Evolutionary conservation across 331 rosid species (phyloP), one percentile per base, ranked within the genome.

Genomic region (Malus hybrid): DNA sequence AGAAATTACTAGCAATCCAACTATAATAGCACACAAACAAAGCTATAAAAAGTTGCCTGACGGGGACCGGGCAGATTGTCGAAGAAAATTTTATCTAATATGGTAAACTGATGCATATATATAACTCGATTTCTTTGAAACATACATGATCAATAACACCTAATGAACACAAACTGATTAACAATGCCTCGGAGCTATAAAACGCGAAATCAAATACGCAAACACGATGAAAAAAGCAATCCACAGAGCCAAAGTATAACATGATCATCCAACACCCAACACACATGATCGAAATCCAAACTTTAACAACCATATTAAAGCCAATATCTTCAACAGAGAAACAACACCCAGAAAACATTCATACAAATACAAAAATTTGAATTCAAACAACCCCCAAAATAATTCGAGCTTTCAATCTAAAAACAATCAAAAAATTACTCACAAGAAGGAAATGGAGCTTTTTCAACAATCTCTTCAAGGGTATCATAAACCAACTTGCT

Each of bases 401-500:
- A 2, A n/a, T 34, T 10, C 44, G 13, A 62, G 14, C 24, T 14
- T 18, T 19, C 36, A 14, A 79, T 13, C 29, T 6, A 52, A 28
- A 61, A 70, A 36, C 14, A 6, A 55, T 19, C 42, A 70, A 4
- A 13, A 33, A 24, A 7, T 36, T 61, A 87, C 96, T 87, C 74
- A 93, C 98, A 93, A 39, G 66, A 82, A 71, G 92, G 91, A 78
- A 83, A 85, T 74, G 92, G 68, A 48, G 99, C 85, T 50, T 85
- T 85, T 32, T 88, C 80, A 55, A 94, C 71, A 28, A 94, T 87
- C 71, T 80, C 80, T 62, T 94, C 99, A 0, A 94, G 87, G 2
- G 97, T 94, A 64, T 92, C 97, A 66, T 92, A 94, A 61, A 94
- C 96, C 60, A 90, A 48, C 77, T 94, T 94, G 78, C 96, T 94